Evolutionary conservation across 1,284 basidiomycete species (phyloP), one percentile per base, ranked within the genome.

Genomic region (Pseudozyma thailandica): DNA sequence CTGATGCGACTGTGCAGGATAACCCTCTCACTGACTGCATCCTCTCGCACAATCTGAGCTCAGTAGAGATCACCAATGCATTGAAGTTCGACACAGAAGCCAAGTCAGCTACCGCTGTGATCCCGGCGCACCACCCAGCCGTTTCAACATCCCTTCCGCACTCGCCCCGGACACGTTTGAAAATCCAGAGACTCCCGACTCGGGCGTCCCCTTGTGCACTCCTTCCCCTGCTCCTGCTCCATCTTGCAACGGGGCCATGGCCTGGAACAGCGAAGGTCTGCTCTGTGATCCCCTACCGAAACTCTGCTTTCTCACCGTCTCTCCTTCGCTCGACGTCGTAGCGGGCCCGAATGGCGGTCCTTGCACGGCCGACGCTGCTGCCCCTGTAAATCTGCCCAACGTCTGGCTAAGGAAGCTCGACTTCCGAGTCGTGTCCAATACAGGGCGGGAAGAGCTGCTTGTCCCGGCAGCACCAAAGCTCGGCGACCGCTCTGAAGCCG

Each of bases 401-500:
- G 69, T 72, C 69, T 72, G 69, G 46, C 62, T 72, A n/a, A 72
- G 49, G 47, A 72, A 72, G 23, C 58, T 61, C 6, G 62, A 50
- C 53, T 52, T 62, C 38, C 50, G 50, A 5, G 65, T 37, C 15
- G 39, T 48, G 3, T 18, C 30, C 1, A 51, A 48, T 7, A 33
- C 37, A 31, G 56, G 48, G 13, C 50, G 49, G 21, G 55, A 30
- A 12, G 45, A 6, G 39, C 20, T 39, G 47, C 20, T 42, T 38
- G 41, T 27, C 12, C 41, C 35, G 20, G 23, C 13, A 16, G 38
- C 38, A n/a, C 41, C 49, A 18, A 56, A 57, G 28, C 52, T 56
- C 6, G 60, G 54, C 3, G 60, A 56, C 15, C 53, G 60, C 28
- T 31, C 15, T 18, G 42, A 31, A 7, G 54, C 47, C 3, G 23